Evolutionary conservation across 2,329 filamentous ascomycete genomes (phyloP).

Genomic region (Claviceps lovelessii): DNA sequence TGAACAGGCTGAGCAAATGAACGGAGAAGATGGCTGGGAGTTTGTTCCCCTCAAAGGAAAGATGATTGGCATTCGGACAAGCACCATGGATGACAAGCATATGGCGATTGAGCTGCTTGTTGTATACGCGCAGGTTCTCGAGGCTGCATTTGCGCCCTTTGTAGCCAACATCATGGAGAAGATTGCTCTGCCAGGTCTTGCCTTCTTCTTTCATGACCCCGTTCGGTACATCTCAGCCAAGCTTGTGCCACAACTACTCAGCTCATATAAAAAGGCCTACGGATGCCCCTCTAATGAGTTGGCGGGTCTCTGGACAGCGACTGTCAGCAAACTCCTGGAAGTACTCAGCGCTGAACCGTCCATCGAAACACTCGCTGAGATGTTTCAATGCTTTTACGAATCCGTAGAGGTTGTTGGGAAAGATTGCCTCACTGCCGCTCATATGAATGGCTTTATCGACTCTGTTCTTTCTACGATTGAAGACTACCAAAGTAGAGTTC

Average conservation of each 20-base stretch:
- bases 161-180: constrained; percentile 91
- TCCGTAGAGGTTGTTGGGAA: constrained; percentile 88
- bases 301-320: constrained; percentile 67
- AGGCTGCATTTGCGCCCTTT: constrained; percentile 81
- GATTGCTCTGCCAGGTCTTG: constrained; percentile 81
- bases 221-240: constrained; percentile 91
- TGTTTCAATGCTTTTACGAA: constrained; percentile 99
- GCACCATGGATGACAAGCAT: constrained; percentile 93
- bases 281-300: constrained; percentile 69
- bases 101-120: constrained; percentile 98
- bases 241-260: constrained; percentile 81
- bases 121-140: constrained; percentile 92
- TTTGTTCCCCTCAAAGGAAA: constrained; percentile 93
- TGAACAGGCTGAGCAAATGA: constrained; percentile 80
- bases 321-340: constrained; percentile 82
- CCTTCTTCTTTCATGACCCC: constrained; percentile 98
- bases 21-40: constrained; percentile 95
- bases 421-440: constrained; percentile 59
- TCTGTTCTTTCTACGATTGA: constrained; percentile 73
- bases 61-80: constrained; percentile 96
- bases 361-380: constrained; percentile 90
- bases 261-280: constrained; percentile 85
- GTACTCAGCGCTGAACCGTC: constrained; percentile 87
- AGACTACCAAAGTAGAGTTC: constrained; percentile 83
- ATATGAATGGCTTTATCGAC: constrained; percentile 80